Conservation (phyloP, 768 basidiomycete species). For the Arthromyces matolae region DNA sequence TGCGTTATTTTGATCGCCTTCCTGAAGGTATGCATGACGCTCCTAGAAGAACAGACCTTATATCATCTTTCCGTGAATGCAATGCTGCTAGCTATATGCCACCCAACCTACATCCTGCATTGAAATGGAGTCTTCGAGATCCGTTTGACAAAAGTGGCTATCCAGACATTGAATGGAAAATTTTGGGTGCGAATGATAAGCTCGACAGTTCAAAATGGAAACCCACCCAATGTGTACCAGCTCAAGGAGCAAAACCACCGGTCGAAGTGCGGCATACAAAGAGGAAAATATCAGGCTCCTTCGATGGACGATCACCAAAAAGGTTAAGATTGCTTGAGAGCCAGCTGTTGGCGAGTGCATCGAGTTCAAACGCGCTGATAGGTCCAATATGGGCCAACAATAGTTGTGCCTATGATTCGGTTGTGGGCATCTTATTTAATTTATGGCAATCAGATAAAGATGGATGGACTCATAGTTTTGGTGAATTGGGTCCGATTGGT, state of each 20-base stretch:
- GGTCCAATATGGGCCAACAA: conserved; percentile 21
- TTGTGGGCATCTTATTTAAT: conserved; percentile 20
- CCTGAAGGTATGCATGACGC: conserved; percentile 12
- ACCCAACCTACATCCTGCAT: conserved; percentile 10
- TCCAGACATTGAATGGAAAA: not conserved
- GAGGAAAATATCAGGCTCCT: no score
- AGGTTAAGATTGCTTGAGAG: not conserved
- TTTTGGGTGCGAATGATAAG: not conserved
- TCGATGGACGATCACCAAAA: not conserved
- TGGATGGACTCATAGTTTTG: no score
- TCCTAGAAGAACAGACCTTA: conserved; percentile 17
- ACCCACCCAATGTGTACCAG: not conserved
- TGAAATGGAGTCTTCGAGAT: conserved; percentile 17
- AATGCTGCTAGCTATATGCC: conserved; percentile 23
- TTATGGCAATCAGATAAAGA: conserved; percentile 12
- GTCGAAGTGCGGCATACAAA: no score
- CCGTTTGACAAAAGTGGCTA: conserved; percentile 6
- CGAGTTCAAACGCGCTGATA: not conserved
- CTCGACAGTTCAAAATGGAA: not conserved
- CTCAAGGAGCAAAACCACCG: not conserved
- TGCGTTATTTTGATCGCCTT: conserved; percentile 19
- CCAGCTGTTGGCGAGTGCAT: not conserved
- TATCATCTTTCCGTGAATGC: conserved; percentile 15
- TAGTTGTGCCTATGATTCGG: conserved; percentile 31
- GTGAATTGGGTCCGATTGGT: not conserved